Evolutionary conservation across 2,329 filamentous ascomycete species (phyloP).

Genomic region (Pezizomycotina sp.): DNA sequence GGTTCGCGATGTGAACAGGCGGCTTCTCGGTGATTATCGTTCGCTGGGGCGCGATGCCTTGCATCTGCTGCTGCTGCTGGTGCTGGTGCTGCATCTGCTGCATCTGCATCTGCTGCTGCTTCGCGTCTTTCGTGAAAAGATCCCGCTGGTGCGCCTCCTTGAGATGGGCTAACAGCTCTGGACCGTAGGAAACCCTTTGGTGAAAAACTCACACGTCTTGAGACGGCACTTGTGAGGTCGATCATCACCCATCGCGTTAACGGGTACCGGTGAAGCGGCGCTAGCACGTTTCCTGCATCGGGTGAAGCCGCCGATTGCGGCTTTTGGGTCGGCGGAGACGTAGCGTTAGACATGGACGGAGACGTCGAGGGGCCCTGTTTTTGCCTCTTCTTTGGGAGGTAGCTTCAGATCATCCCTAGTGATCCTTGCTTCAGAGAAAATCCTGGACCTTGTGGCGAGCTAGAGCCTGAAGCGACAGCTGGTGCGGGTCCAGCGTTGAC

Average conservation of each 20-base stretch:
- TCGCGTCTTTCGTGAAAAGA: conserved; percentile 2
- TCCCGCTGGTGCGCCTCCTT: conserved; percentile 14
- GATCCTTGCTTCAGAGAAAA: too few species aligned
- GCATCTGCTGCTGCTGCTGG: conserved; percentile 5
- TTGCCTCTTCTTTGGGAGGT: too few species aligned
- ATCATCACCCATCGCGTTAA: conserved; percentile 3
- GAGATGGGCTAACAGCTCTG: conserved; percentile 12
- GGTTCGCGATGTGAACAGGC: conserved; percentile 12
- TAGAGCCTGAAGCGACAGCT: too few species aligned
- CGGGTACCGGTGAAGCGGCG: neutral
- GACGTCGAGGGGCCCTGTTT: too few species aligned
- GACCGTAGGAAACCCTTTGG: conserved; percentile 10
- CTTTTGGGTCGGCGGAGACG: neutral
- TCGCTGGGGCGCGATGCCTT: conserved; percentile 9
- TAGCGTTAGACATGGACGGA: conserved; percentile 1
- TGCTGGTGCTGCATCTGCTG: neutral
- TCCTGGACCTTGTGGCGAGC: too few species aligned
- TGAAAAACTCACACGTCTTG: conserved; percentile 13
- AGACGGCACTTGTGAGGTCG: conserved; percentile 11
- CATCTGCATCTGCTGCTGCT: conserved; percentile 1
- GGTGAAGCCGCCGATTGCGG: neutral
- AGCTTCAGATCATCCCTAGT: too few species aligned
- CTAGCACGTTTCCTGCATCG: neutral
- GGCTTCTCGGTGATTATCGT: conserved; percentile 13
- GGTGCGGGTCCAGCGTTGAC: too few species aligned